Evolutionary conservation across 2,329 filamentous ascomycete species (phyloP), one percentile per base, ranked within the genome.

Genomic region (Cryphonectria parasitica): DNA sequence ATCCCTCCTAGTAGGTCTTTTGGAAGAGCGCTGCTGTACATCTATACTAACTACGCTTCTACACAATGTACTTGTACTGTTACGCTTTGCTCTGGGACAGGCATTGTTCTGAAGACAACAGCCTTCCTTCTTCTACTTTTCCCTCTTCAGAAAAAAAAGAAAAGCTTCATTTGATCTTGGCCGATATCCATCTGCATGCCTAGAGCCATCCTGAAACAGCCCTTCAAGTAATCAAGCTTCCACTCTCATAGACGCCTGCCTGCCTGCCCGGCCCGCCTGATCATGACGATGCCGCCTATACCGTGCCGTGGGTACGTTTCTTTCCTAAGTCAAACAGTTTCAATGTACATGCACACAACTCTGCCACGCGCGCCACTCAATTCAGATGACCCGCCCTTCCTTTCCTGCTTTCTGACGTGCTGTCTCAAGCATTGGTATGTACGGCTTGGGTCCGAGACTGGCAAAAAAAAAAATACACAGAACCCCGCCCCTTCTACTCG

Each of bases 171-270:
- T 25, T 64, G 56, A 52, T 52, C 45, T 41, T 54, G 49, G 64
- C 64, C 58, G 64, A 66, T 67, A 64, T 66, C 67, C 67, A 69
- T 64, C 67, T 54, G 60, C 56, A 61, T 67, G 58, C 70, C 67
- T 67, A 49, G 61, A 22, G 64, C 54, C 64, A 66, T 65, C 63
- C 63, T 19, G 41, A 49, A 65, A 34, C 10, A 25, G n/a, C 19
- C 62, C 63, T 31, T 15, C 17, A 17, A 22, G 15, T 58, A 72
- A 60, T 65, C 65, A 52, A 63, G 41, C 31, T 67, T 43, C 49
- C 64, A 60, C 70, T 54, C 67, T 56, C 54, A 45, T 41, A 72
- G 45, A 49, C 45, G 45, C 45, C 45, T 49, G 45, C 45, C 45
- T 49, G 45, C 22, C 45, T 22, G 43, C 34, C 34, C 6, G 34